These are phyloP conservation scores for Anthracocystis walkeri DNA, from an alignment of 1,284 basidiomycete genomes.

Conservation along the genomic window DNA sequence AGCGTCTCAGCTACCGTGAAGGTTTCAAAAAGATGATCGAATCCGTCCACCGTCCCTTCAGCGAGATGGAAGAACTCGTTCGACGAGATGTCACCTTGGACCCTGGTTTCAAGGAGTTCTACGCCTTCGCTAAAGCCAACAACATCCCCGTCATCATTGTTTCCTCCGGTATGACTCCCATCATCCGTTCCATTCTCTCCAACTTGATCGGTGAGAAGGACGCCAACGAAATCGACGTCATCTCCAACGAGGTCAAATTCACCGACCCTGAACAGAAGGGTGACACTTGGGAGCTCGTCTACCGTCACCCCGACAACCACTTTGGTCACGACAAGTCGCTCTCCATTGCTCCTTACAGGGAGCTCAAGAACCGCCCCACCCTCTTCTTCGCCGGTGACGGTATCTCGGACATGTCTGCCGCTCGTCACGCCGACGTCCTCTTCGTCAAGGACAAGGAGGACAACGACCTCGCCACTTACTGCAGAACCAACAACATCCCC, in stretches of 20 bases:
- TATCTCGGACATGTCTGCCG: slow-evolving; percentile 69
- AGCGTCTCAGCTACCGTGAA: slow-evolving; percentile 65
- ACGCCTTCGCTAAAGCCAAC: slow-evolving; percentile 66
- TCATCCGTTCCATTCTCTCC: slow-evolving; percentile 67
- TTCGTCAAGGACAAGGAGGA: slow-evolving; percentile 69
- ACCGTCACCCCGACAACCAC: slow-evolving; percentile 68
- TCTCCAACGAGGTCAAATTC: slow-evolving; percentile 68
- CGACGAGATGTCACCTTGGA: slow-evolving; percentile 66
- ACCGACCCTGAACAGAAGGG: slow-evolving; percentile 67
- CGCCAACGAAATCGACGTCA: slow-evolving; percentile 66
- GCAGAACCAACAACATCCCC: slow-evolving; percentile 62
- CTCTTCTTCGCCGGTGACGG: slow-evolving; percentile 69
- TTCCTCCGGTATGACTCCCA: slow-evolving; percentile 68
- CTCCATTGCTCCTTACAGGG: slow-evolving; percentile 66
- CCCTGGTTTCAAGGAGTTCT: slow-evolving; percentile 69
- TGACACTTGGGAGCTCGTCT: slow-evolving; percentile 66
- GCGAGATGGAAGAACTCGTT: slow-evolving; percentile 66
- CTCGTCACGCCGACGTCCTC: slow-evolving; percentile 68
- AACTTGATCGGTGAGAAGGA: slow-evolving; percentile 69
- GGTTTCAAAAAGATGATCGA: slow-evolving; percentile 68
- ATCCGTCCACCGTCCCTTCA: slow-evolving; percentile 64
- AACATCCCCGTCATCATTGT: slow-evolving; percentile 68
- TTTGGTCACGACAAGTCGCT: slow-evolving; percentile 69
- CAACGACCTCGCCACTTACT: slow-evolving; percentile 68
- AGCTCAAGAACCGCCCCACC: slow-evolving; percentile 63